Evolutionary conservation across 176 grass and related monocot genomes (phyloP).

Genomic region (Carex scoparia): DNA sequence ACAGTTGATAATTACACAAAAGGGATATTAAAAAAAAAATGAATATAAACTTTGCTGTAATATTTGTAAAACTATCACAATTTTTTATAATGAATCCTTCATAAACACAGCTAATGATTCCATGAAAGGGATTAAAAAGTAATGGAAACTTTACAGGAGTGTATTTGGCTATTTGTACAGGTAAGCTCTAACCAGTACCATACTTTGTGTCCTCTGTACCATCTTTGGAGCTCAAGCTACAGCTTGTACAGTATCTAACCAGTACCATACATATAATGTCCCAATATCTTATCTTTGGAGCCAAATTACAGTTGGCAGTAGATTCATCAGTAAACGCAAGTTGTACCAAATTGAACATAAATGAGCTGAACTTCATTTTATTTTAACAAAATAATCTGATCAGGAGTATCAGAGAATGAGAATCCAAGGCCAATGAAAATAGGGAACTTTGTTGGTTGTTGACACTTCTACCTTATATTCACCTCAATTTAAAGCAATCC

Average conservation of each 20-base stretch:
- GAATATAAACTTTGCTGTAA: not conserved
- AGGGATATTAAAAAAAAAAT: not conserved
- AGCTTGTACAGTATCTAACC: not conserved
- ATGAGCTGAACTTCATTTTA: not conserved
- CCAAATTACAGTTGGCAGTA: not conserved
- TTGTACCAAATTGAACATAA: conserved; percentile 4
- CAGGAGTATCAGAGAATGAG: not conserved
- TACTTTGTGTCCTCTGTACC: not conserved
- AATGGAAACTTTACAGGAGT: not conserved
- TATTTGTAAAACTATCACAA: not conserved
- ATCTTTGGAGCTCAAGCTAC: too few relatives aligned
- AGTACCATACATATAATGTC: not conserved
- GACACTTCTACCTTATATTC: not conserved
- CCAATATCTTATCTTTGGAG: not conserved
- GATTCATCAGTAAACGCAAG: not conserved
- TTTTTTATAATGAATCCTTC: not conserved
- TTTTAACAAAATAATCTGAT: not conserved
- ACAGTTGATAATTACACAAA: not conserved
- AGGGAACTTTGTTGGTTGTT: not conserved
- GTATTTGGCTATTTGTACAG: not conserved
- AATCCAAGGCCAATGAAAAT: not conserved
- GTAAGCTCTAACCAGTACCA: not conserved
- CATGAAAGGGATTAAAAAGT: not conserved
- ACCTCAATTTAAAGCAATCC: not conserved
- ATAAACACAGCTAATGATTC: not conserved